Conservation (phyloP, 352 stramenopile genomes). For the Phytophthora melonis region DNA sequence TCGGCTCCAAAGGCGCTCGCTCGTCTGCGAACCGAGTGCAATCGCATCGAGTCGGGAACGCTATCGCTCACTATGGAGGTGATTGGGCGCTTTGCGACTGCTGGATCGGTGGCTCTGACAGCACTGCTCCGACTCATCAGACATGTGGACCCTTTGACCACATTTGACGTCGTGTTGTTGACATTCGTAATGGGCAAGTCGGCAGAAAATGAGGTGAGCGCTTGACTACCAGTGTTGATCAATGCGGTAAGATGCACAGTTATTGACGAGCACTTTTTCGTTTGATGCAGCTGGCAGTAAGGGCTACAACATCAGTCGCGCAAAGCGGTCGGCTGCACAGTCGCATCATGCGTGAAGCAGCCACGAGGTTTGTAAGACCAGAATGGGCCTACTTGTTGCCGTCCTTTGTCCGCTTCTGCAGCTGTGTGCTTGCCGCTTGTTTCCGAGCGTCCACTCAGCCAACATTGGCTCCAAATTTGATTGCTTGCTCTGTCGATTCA, state of each 20-base stretch:
- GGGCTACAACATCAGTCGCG: constrained; percentile 47
- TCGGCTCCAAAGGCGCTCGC: constrained; percentile 54
- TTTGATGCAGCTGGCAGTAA: constrained; percentile 49
- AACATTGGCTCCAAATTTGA: constrained; percentile 48
- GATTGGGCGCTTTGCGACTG: constrained; percentile 67
- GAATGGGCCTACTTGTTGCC: constrained; percentile 59
- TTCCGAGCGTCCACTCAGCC: constrained; percentile 49
- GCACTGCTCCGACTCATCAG: constrained; percentile 59
- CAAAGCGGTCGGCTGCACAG: constrained; percentile 50
- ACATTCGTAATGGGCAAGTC: constrained; percentile 70
- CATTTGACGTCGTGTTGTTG: constrained; percentile 73
- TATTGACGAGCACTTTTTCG: neutral
- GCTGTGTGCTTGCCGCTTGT: constrained; percentile 57
- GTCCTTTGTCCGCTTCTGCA: constrained; percentile 64
- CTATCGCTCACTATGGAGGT: constrained; percentile 74
- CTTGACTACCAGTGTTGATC: neutral
- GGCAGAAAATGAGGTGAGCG: constrained; percentile 69
- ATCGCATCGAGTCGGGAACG: constrained; percentile 58
- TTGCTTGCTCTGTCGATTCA: constrained; percentile 48
- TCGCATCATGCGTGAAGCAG: constrained; percentile 41
- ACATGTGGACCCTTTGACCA: constrained; percentile 50
- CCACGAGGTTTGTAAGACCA: constrained; percentile 42
- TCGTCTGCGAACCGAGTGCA: constrained; percentile 71
- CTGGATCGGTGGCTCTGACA: constrained; percentile 56
- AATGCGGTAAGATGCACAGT: neutral